A percentile compares a stretch with the other conserved stretches of the same genome.
phyloP scores from a whole-genome alignment of 345 rosid genomes.

The Sonneratia alba region DNA sequence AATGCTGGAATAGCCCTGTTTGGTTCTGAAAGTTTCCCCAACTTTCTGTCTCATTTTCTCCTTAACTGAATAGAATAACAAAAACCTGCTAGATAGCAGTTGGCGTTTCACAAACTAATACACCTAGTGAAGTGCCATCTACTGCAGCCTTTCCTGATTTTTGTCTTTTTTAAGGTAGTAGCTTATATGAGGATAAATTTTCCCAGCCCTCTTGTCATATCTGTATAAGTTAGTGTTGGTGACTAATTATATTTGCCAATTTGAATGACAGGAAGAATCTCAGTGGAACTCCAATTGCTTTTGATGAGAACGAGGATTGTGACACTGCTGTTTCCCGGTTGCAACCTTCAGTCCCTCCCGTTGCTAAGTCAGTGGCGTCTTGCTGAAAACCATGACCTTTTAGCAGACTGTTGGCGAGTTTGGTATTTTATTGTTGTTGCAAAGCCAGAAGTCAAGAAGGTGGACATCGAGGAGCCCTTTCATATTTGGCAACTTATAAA shows the following conservation, averaged over 20 bases:
- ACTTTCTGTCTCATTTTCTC: background rate
- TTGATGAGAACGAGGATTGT: conserved; percentile 44
- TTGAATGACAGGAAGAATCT: conserved; percentile 36
- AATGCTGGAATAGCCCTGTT: background rate
- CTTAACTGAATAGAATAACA: background rate
- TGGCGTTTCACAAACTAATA: background rate
- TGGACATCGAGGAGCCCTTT: background rate
- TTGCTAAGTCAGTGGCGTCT: conserved; percentile 42
- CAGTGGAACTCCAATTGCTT: conserved; percentile 19
- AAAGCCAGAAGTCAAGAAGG: too few relatives aligned
- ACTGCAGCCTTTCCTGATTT: background rate
- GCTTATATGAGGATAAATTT: background rate
- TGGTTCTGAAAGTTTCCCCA: background rate
- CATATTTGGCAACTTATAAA: background rate
- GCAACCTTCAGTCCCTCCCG: conserved; percentile 37
- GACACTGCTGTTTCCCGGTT: conserved; percentile 49
- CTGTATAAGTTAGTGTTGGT: background rate
- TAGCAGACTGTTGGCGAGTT: too few relatives aligned
- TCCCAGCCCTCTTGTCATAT: background rate
- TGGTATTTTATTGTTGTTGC: too few relatives aligned
- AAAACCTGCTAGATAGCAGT: background rate
- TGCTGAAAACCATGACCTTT: conserved; percentile 8
- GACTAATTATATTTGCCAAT: background rate
- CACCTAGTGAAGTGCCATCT: background rate
- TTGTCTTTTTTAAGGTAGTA: background rate